Evolutionary conservation across 768 basidiomycete genomes (phyloP).

Genomic region (Suillus tomentosus): DNA sequence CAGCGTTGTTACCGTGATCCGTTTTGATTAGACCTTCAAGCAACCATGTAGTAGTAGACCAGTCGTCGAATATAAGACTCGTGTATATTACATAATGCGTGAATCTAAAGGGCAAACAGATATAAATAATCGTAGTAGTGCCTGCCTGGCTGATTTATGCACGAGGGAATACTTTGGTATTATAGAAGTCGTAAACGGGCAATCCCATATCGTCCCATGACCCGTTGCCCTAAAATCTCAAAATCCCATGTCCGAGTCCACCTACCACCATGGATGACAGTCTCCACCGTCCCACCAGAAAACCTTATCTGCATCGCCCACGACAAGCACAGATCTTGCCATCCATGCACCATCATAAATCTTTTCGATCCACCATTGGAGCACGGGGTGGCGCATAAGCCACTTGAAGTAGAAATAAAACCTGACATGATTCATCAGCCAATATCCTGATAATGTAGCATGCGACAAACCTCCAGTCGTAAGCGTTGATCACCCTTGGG

Average conservation of each 20-base stretch:
- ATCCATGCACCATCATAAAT: constrained; percentile 40
- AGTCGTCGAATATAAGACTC: no score
- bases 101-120: background rate
- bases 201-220: background rate
- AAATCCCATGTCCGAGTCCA: background rate
- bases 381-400: constrained; percentile 38
- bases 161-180: background rate
- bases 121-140: background rate
- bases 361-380: constrained; percentile 44
- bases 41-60: no score
- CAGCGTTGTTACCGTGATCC: no score
- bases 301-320: constrained; percentile 34
- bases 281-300: constrained; percentile 16
- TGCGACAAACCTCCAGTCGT: constrained; percentile 36
- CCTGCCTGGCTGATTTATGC: background rate
- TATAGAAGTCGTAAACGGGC: background rate
- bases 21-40: no score
- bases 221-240: background rate
- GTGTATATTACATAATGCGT: no score
- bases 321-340: constrained; percentile 37
- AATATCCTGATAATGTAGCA: background rate
- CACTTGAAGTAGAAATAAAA: constrained; percentile 39
- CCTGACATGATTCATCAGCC: constrained; percentile 13
- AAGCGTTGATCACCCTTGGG: constrained; percentile 41
- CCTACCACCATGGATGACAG: constrained; percentile 15